phyloP scores from a whole-genome alignment of 148 eudicot genomes.

The Pharnaceum exiguum region DNA sequence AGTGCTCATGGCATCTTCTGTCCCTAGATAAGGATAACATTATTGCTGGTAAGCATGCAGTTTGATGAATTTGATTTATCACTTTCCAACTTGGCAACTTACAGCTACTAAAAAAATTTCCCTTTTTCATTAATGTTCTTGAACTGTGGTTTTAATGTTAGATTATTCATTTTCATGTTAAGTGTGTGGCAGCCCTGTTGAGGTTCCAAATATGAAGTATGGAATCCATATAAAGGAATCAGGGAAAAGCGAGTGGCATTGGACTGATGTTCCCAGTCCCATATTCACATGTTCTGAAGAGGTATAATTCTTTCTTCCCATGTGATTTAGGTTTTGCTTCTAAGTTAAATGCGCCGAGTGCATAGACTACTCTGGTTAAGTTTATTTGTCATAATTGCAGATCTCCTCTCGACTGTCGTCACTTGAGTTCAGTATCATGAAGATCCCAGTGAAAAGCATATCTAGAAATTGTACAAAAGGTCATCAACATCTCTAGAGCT shows the following conservation, averaged over 20 bases:
- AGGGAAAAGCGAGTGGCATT: conserved; percentile 38
- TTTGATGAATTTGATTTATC: too few species aligned
- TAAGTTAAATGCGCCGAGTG: too few species aligned
- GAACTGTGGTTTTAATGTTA: too few species aligned
- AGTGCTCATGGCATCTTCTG: conserved; percentile 55
- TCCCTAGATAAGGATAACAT: conserved; percentile 55
- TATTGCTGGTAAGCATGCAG: conserved; percentile 45
- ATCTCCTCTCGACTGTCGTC: conserved; percentile 44
- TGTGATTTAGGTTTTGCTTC: too few species aligned
- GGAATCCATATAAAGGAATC: conserved; percentile 33
- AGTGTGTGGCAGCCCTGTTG: conserved; percentile 60
- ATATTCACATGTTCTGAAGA: conserved; percentile 45
- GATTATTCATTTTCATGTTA: not conserved
- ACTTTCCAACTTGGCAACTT: too few species aligned
- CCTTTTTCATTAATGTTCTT: not conserved
- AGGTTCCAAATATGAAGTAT: conserved; percentile 58
- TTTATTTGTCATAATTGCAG: conserved; percentile 24
- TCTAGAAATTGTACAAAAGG: conserved; percentile 47
- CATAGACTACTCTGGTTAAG: not conserved
- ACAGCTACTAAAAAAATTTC: too few species aligned
- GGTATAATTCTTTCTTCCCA: conserved; percentile 19
- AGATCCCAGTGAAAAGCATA: conserved; percentile 50
- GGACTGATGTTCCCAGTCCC: conserved; percentile 55
- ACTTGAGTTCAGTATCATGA: conserved; percentile 43
- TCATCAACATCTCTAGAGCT: conserved; percentile 8